Evolutionary conservation across 2,329 filamentous ascomycete genomes (phyloP), one percentile per base, ranked within the genome.

Genomic region (Pseudogymnoascus sp.): DNA sequence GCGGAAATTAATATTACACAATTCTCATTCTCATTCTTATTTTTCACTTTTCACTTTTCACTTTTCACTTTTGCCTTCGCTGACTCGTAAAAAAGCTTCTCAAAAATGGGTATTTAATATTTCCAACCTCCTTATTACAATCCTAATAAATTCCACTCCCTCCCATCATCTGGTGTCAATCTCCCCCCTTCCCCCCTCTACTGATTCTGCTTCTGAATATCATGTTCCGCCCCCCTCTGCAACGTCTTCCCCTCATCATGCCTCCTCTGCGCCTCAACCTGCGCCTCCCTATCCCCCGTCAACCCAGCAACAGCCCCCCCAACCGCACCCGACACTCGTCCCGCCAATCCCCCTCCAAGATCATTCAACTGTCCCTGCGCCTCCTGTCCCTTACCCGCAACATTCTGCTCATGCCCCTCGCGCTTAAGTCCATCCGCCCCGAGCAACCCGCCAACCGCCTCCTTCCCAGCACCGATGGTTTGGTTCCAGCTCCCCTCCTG

Each of bases 391-490:
- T 94, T 89, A 19, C 92, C 93, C 66, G 88, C 82, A 35, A 84
- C 79, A 72, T 96, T 95, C 79, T 97, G 92, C 69, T 88, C 76
- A 33, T 84, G 84, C 4, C 93, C 93, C 23, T 86, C 73, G 58
- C 84, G 80, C 79, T 92, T 93, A 61, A 97, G 76, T 35, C 79
- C 83, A 76, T 94, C 88, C 66, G 84, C 86, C 64, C 92, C 93
- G 25, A 93, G 67, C 4, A 93, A 69, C 16, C 87, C 86, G 63
- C 93, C 93, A 0, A 94, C 66, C 4, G 86, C 79, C 74, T 97
- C 91, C 80, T 97, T 97, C 45, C 87, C 87, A 0, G 88, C 84
- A 60, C 92, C 93, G n/a, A 92, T 72, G 4, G 91, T 96, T 78
- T 97, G 92, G 79, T 96, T 91, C 86, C 89, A 95, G 16, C 82